A percentile compares a stretch with the other conserved stretches of the same genome.
Conservation (phyloP, 805 yeast genomes). For the Spathaspora girioi region DNA sequence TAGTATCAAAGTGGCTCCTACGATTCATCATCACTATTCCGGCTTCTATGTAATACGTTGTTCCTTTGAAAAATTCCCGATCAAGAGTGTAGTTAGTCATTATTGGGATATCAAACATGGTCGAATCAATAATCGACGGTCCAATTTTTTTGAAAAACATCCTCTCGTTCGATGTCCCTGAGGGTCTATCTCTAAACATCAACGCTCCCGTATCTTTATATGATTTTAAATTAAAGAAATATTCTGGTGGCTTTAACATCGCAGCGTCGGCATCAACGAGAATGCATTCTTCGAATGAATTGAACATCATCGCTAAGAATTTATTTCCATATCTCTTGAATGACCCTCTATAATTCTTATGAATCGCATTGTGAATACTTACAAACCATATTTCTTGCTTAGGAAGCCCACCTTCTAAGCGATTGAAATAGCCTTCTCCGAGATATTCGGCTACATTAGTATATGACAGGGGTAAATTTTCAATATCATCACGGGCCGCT, state of each 20-base stretch:
- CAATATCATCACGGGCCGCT: constrained; percentile 14
- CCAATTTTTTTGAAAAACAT: constrained; percentile 42
- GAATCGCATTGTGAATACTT: constrained; percentile 18
- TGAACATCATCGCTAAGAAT: constrained; percentile 29
- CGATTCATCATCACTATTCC: constrained; percentile 29
- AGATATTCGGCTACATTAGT: constrained; percentile 16
- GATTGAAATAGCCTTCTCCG: constrained; percentile 13
- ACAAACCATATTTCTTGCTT: constrained; percentile 24
- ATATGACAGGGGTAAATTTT: constrained; percentile 16
- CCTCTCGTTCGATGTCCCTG: constrained; percentile 14
- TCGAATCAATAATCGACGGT: constrained; percentile 30
- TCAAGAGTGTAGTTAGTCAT: constrained; percentile 28
- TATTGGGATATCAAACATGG: constrained; percentile 27
- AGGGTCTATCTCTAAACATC: constrained; percentile 18
- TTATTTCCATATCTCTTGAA: constrained; percentile 32
- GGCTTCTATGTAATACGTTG: constrained; percentile 38
- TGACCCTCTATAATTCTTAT: constrained; percentile 10
- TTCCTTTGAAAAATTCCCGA: constrained; percentile 26
- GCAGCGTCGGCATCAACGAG: constrained; percentile 39
- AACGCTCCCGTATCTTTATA: constrained; percentile 14
- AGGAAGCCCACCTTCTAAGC: constrained; percentile 17
- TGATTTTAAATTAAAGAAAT: constrained; percentile 10
- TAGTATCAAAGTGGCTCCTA: constrained; percentile 23
- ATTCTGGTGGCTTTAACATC: constrained; percentile 22
- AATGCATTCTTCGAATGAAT: constrained; percentile 29